These are phyloP conservation scores for Termitomyces sp. DNA, from an alignment of 768 basidiomycete species.

Conservation along the genomic window DNA sequence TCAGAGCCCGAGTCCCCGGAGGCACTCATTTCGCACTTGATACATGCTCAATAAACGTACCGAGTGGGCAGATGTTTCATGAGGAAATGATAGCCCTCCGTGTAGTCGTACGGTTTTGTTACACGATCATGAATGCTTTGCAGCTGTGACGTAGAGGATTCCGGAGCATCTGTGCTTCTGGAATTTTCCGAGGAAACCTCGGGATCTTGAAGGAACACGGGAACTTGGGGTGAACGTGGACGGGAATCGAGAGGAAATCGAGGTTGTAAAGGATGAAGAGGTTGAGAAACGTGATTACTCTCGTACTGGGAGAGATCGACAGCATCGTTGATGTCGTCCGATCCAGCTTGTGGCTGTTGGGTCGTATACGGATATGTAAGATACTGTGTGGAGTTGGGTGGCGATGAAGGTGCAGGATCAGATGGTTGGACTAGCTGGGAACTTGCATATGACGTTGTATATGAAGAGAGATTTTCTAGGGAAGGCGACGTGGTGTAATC, in stretches of 20 bases:
- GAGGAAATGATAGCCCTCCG: conserved; percentile 93
- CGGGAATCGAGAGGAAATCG: conserved; percentile 49
- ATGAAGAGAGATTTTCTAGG: conserved; percentile 24
- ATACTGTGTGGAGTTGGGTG: conserved; percentile 37
- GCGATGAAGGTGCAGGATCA: conserved; percentile 30
- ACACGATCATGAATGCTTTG: conserved; percentile 66
- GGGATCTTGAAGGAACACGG: conserved; percentile 28
- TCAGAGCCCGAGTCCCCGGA: conserved; percentile 40
- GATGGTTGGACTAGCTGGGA: conserved; percentile 35
- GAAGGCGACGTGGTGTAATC: conserved; percentile 36
- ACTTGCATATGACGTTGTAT: conserved; percentile 33
- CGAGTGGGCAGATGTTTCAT: conserved; percentile 89
- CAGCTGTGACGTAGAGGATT: conserved; percentile 35
- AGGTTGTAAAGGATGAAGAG: conserved; percentile 46
- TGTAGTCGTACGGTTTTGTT: conserved; percentile 86
- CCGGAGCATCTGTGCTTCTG: conserved; percentile 19
- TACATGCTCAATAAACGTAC: conserved; percentile 50
- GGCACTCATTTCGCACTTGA: conserved; percentile 38
- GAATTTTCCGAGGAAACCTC: conserved; percentile 20
- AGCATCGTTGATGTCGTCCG: conserved; percentile 37
- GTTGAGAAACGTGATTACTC: conserved; percentile 23
- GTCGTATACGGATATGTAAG: conserved; percentile 44
- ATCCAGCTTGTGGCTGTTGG: conserved; percentile 28
- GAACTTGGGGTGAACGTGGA: conserved; percentile 37
- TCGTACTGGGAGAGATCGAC: conserved; percentile 28